Conservation (phyloP, 2,329 filamentous ascomycete genomes). For the Apiospora marii region DNA sequence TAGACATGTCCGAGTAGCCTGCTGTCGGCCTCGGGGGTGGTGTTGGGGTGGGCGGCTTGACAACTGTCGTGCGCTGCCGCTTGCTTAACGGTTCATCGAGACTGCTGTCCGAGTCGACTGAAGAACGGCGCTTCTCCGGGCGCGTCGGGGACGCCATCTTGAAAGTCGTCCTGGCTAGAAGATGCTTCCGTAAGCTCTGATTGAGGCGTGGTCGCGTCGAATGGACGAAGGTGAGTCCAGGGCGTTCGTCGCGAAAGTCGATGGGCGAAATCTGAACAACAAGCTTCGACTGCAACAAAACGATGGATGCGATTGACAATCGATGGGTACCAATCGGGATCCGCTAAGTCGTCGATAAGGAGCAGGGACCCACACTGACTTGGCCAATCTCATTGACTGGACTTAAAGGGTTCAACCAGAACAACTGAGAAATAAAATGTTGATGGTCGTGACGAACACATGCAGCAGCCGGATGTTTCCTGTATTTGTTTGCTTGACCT, state of each 20-base stretch:
- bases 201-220: not conserved
- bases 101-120: constrained; percentile 30
- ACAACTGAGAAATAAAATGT: too few relatives aligned
- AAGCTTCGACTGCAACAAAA: constrained; percentile 1
- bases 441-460: not conserved
- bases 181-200: not conserved
- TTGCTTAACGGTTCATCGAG: constrained; percentile 31
- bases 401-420: not conserved
- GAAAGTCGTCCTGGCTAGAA: not conserved
- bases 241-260: constrained; percentile 9
- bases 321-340: not conserved
- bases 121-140: constrained; percentile 36
- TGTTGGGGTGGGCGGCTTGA: constrained; percentile 30
- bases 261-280: not conserved
- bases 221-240: not conserved
- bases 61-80: constrained; percentile 37
- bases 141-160: constrained; percentile 4
- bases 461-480: not conserved
- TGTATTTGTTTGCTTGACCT: not conserved
- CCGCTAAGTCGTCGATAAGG: not conserved
- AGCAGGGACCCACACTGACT: not conserved
- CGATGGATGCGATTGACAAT: constrained; percentile 11
- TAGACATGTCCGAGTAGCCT: constrained; percentile 23
- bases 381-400: not conserved
- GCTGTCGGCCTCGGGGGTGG: constrained; percentile 9